These are phyloP conservation scores for Epichloe scottii DNA, from an alignment of 2,329 filamentous ascomycete species.

Conservation along the genomic window DNA sequence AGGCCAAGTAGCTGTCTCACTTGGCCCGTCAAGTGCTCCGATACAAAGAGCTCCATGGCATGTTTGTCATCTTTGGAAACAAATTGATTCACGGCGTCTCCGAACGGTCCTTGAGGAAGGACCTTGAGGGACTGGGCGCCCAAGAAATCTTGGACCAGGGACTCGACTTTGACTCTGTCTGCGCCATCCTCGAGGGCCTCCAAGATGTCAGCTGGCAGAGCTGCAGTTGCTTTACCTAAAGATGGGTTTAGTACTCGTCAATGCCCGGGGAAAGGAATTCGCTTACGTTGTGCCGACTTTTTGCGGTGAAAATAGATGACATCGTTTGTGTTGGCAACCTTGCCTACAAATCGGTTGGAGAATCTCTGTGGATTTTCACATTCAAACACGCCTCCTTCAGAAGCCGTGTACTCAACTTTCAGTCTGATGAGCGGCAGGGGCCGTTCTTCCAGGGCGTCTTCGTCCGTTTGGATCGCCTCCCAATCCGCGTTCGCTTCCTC, in stretches of 20 bases:
- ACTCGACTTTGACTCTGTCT: constrained; percentile 77
- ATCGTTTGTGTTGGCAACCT: constrained; percentile 86
- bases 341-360: constrained; percentile 81
- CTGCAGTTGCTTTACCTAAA: constrained; percentile 22
- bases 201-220: constrained; percentile 51
- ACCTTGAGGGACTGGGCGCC: constrained; percentile 82
- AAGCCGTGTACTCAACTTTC: constrained; percentile 79
- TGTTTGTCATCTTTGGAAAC: constrained; percentile 93
- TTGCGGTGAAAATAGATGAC: constrained; percentile 88
- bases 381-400: constrained; percentile 75
- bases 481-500: constrained; percentile 72
- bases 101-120: constrained; percentile 81
- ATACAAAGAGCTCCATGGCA: constrained; percentile 72
- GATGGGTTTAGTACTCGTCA: constrained; percentile 4
- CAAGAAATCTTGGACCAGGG: constrained; percentile 78
- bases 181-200: constrained; percentile 33
- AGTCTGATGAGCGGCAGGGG: constrained; percentile 79
- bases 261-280: background rate
- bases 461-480: constrained; percentile 60
- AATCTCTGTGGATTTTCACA: constrained; percentile 93
- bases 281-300: constrained; percentile 46
- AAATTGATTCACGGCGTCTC: constrained; percentile 84
- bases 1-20: constrained; percentile 57
- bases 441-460: constrained; percentile 43
- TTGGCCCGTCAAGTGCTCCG: constrained; percentile 56